phyloP scores from a whole-genome alignment of 257 asterid species.

The Rhazya stricta region DNA sequence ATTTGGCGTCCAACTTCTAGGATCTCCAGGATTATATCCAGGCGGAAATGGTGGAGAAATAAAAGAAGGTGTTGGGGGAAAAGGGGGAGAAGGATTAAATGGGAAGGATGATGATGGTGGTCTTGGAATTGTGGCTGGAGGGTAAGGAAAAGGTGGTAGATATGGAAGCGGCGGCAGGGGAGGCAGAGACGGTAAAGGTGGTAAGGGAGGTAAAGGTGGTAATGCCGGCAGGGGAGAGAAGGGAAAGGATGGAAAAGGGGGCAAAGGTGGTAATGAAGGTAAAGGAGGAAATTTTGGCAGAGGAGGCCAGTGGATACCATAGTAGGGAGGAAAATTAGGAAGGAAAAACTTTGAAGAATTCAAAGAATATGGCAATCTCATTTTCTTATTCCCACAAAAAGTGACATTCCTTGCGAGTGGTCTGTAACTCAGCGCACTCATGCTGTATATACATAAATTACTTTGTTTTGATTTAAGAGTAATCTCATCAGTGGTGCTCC shows the following conservation, averaged over 20 bases:
- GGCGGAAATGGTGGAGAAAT: constrained; percentile 4
- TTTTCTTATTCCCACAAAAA: constrained; percentile 19
- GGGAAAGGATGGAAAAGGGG: constrained; percentile 15
- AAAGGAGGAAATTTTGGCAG: constrained; percentile 21
- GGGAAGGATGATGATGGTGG: constrained; percentile 14
- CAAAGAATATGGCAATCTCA: constrained; percentile 11
- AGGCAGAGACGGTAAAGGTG: constrained; percentile 17
- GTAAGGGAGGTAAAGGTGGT: constrained; percentile 8
- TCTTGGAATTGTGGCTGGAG: constrained; percentile 3
- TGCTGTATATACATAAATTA: constrained; percentile 28
- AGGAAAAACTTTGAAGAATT: constrained; percentile 26
- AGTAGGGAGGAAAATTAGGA: constrained; percentile 25
- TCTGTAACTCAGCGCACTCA: constrained; percentile 24
- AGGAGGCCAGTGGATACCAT: constrained; percentile 22
- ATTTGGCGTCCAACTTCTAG: constrained; percentile 23
- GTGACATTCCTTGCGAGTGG: constrained; percentile 23
- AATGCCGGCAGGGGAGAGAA: constrained; percentile 8
- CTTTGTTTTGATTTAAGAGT: constrained; percentile 26
- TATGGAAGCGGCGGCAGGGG: constrained; percentile 11
- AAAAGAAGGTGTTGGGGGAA: not conserved
- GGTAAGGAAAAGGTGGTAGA: constrained; percentile 5
- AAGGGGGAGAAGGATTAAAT: constrained; percentile 13
- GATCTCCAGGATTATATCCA: constrained; percentile 16
- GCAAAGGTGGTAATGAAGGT: constrained; percentile 21
- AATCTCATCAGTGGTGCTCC: constrained; percentile 19